Base-by-base conservation (phyloP, 2,329 filamentous ascomycete species). In the Stachybotrys echinatus region DNA sequence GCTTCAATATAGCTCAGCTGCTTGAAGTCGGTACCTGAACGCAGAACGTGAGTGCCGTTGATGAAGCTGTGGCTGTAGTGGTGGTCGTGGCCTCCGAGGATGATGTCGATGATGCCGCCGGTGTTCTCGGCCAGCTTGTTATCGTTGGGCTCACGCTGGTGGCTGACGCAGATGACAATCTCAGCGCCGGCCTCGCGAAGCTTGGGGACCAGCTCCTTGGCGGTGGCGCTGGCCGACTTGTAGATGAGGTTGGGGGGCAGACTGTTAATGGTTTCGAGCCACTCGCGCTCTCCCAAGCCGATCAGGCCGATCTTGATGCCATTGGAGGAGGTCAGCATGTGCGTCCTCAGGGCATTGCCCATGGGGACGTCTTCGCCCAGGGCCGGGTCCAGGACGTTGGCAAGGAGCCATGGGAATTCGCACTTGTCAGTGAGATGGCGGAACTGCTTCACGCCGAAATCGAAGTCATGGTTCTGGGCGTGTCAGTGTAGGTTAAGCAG, bases 11-110 rank as follows among this genome's bases (percentile, higher is more conserved):
- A 95, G 63, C 88, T 94, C 31, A 96, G 74, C 64, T 96, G 88
- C 69, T 94, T 95, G 71, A 96, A 96, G 65, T 96, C 92, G 18
- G 85, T 89, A 1, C 92, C 91, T 0, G 89, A 95, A 2, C 92
- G 82, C n/a, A 96, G 73, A 3, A 95, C 81, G 60, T 96, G 91
- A 0, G 83, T 88, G 8, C 85, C 86, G 53, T 92, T 91, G 65
- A 94, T 79, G 49, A 91, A 62, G 49, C 77, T 80, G 68, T 96
- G 89, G 17, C 78, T 79, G 64, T 96, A 96, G 68, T 87, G 94
- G 64, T 96, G 92, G 59, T 96, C 92, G 61, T 96, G 91, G 0
- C 91, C 91, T 45, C 91, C 90, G 0, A 96, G 77, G 42, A 96
- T 87, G 34, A 96, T 82, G 64, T 96, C 92, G 19, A 95, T 84